Evolutionary conservation across 805 yeast species (phyloP).

Genomic region (Suhomyces faveliae): DNA sequence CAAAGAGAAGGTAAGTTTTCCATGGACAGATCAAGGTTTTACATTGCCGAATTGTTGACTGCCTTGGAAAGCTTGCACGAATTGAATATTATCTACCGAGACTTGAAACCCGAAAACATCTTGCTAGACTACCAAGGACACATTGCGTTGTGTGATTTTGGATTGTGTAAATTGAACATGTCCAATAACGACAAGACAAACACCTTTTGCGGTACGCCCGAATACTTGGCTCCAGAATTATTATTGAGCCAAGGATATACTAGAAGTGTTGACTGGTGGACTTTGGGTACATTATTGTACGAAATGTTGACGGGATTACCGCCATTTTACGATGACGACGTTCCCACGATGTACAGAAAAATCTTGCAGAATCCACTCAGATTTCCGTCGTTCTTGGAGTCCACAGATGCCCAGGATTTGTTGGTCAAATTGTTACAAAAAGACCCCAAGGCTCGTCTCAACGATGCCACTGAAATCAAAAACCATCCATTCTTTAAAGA

Average conservation of each 20-base stretch:
- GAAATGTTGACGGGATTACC: conserved; percentile 98
- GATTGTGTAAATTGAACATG: conserved; percentile 95
- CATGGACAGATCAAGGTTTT: conserved; percentile 84
- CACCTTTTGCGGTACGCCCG: conserved; percentile 98
- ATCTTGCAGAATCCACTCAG: conserved; percentile 84
- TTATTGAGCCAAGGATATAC: conserved; percentile 91
- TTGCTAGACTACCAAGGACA: conserved; percentile 95
- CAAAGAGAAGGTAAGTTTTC: conserved; percentile 89
- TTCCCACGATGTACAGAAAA: conserved; percentile 89
- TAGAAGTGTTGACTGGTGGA: conserved; percentile 98
- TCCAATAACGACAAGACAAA: conserved; percentile 79
- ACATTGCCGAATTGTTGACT: conserved; percentile 88
- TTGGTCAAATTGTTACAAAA: conserved; percentile 72
- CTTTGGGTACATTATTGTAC: conserved; percentile 86
- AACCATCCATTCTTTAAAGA: conserved; percentile 82
- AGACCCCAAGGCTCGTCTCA: conserved; percentile 77
- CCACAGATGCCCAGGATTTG: conserved; percentile 79
- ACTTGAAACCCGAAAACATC: conserved; percentile 94
- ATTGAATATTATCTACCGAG: conserved; percentile 90
- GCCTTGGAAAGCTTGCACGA: conserved; percentile 92
- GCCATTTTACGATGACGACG: conserved; percentile 94
- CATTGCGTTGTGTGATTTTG: conserved; percentile 96
- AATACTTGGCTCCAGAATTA: conserved; percentile 93
- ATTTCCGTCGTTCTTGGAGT: conserved; percentile 82
- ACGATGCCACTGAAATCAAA: conserved; percentile 83